A percentile compares a stretch with the other conserved stretches of the same genome.
phyloP scores from a whole-genome alignment of 768 basidiomycete genomes.

The Brasilioporus rufonigricans region DNA sequence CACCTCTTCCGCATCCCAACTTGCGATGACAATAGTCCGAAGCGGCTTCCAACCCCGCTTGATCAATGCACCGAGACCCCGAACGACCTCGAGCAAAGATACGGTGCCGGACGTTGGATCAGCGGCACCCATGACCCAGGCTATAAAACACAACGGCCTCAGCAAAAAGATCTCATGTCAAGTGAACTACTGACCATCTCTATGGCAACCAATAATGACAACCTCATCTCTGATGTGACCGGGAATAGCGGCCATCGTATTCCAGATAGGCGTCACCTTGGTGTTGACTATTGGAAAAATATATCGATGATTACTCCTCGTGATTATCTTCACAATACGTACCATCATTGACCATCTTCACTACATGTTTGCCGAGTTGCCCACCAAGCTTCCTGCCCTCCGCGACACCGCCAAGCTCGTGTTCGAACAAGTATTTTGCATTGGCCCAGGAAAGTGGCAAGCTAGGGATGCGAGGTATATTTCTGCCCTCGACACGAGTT shows the following conservation, averaged over 20 bases:
- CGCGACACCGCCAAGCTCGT: slow-evolving; percentile 46
- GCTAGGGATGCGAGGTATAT: slow-evolving; percentile 74
- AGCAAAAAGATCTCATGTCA: background rate
- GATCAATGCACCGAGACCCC: slow-evolving; percentile 49
- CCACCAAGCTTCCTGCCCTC: slow-evolving; percentile 45
- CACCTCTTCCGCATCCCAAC: slow-evolving; percentile 77
- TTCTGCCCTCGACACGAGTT: slow-evolving; percentile 57
- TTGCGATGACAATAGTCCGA: slow-evolving; percentile 68
- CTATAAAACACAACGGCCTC: slow-evolving; percentile 12
- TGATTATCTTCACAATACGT: background rate
- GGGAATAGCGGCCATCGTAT: slow-evolving; percentile 79
- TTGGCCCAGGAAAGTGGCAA: slow-evolving; percentile 87
- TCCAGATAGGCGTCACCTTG: slow-evolving; percentile 88
- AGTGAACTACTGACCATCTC: slow-evolving; percentile 60
- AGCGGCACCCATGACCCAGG: slow-evolving; percentile 46
- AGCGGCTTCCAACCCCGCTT: slow-evolving; percentile 61
- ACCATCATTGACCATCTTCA: slow-evolving; percentile 58
- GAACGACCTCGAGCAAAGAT: slow-evolving; percentile 51
- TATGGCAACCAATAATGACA: slow-evolving; percentile 81
- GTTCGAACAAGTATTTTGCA: slow-evolving; percentile 62
- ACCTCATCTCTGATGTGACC: slow-evolving; percentile 82
- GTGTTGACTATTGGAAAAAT: slow-evolving; percentile 52
- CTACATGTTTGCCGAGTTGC: slow-evolving; percentile 41
- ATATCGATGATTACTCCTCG: background rate
- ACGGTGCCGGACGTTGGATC: slow-evolving; percentile 59